A percentile compares a stretch with the other conserved stretches of the same genome.
Conservation (phyloP, 192 early-diverging fungal genomes). For the Gamsiella multidivaricata region DNA sequence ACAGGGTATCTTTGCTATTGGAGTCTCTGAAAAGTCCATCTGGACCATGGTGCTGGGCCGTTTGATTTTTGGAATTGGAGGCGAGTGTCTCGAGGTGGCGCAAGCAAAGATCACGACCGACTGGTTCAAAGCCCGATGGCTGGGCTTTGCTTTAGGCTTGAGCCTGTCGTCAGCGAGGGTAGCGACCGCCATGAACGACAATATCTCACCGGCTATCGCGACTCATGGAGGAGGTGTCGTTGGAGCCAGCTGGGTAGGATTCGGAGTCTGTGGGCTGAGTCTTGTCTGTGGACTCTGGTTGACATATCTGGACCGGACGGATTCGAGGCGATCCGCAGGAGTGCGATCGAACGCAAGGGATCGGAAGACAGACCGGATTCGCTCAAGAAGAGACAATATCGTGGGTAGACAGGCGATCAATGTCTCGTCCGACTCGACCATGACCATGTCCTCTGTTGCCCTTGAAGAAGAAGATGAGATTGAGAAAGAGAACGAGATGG, state of each 20-base stretch:
- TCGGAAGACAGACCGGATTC: conserved; percentile 5
- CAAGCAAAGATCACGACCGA: conserved; percentile 68
- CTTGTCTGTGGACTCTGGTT: conserved; percentile 52
- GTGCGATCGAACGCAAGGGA: conserved; percentile 41
- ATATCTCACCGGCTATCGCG: conserved; percentile 65
- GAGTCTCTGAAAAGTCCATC: conserved; percentile 58
- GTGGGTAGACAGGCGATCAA: conserved; percentile 28
- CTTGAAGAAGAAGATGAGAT: conserved; percentile 43
- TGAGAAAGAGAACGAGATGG: conserved; percentile 46
- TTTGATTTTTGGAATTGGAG: conserved; percentile 72
- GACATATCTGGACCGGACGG: conserved; percentile 58
- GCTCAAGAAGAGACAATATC: conserved; percentile 30
- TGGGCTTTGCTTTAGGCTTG: conserved; percentile 70
- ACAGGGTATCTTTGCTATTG: conserved; percentile 70
- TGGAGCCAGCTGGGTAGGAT: conserved; percentile 65
- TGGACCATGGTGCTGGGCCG: conserved; percentile 65
- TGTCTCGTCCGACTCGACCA: conserved; percentile 37
- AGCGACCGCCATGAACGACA: conserved; percentile 69
- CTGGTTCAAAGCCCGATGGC: conserved; percentile 67
- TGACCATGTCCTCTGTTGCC: conserved; percentile 39
- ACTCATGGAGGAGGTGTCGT: conserved; percentile 26
- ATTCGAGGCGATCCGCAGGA: conserved; percentile 57
- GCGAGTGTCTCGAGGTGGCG: conserved; percentile 70
- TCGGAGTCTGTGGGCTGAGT: conserved; percentile 57
- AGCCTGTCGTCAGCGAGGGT: conserved; percentile 65